A percentile compares a stretch with the other conserved stretches of the same genome.
Evolutionary conservation across 306 rosid genomes (phyloP).

Genomic region (Vigna unguiculata): DNA sequence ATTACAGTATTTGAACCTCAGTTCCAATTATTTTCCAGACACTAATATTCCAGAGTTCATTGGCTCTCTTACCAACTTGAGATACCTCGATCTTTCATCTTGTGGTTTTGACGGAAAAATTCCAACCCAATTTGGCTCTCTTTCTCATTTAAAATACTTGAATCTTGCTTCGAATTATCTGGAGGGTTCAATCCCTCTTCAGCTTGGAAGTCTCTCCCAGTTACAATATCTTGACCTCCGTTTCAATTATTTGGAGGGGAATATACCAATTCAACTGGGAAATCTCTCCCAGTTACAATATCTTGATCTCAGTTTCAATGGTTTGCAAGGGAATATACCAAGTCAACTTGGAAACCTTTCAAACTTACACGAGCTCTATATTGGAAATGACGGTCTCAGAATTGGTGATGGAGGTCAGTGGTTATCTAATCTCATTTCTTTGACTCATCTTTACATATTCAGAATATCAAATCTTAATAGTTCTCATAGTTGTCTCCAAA

Average conservation of each 20-base stretch:
- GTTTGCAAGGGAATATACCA: constrained; percentile 27
- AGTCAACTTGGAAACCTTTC: constrained; percentile 48
- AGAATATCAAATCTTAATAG: not conserved
- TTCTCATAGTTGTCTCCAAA: constrained; percentile 15
- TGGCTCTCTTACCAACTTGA: not conserved
- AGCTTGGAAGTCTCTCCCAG: constrained; percentile 39
- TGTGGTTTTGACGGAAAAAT: not conserved
- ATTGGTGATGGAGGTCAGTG: constrained; percentile 26
- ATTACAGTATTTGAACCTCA: no score
- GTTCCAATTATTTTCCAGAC: not conserved
- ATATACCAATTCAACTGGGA: not conserved
- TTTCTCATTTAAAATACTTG: not conserved
- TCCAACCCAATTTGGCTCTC: not conserved
- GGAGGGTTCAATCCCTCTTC: not conserved
- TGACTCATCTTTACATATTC: constrained; percentile 47
- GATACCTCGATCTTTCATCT: not conserved
- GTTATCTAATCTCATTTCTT: constrained; percentile 50
- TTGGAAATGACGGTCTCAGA: constrained; percentile 13
- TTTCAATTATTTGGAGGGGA: not conserved
- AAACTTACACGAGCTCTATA: constrained; percentile 33
- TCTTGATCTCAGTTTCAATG: not conserved
- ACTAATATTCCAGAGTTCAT: not conserved
- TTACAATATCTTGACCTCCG: constrained; percentile 35
- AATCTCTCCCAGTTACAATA: no score
- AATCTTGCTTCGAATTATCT: not conserved